Base-by-base conservation (phyloP, 2,329 filamentous ascomycete genomes). In the Trichophyton equinum region DNA sequence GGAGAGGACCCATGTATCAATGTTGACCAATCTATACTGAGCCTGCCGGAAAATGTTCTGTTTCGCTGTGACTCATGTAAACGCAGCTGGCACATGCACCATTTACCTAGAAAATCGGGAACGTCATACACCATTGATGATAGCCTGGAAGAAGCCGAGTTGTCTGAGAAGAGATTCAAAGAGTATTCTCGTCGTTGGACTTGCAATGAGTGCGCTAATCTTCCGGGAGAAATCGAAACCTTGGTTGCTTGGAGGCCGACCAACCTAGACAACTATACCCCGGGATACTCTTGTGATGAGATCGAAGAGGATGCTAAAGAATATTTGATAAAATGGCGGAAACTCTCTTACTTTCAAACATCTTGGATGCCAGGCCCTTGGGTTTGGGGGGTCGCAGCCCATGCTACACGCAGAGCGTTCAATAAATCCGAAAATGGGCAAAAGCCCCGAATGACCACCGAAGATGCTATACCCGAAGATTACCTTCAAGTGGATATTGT, bases 301-400 rank as follows among this genome's bases (percentile, higher is more conserved):
- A 75, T 89, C n/a, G 73, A 75, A 9, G 87, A 94, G 68, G 87
- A 90, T 60, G 79, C 88, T n/a, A 91, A 91, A 65, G 90, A 96
- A 66, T 99, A 97, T 68, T 81, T 99, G 1, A 76, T 99, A 67
- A 96, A 94, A 70, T 97, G 91, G 89, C 84, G 87, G 51, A 78
- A 79, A 0, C 80, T 83, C 61, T 96, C 92, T 0, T 95, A 96
- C 68, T 87, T 85, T 64, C 86, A 89, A 65, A 89, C 88, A 59
- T 80, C 79, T 5, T 99, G 95, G 94, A 88, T 90, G 80, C 84
- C 90, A 8, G 94, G 92, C 11, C 81, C 87, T 15, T 99, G 94
- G 94, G 81, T 95, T 0, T 92, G 83, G 78, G 90, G 91, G 4
- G 79, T 87, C 8, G 82, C 83, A 15, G 75, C 81, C 11, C 67